Base-by-base conservation (phyloP, 495 filamentous ascomycete genomes). In the Symbiotaphrina buchneri region DNA sequence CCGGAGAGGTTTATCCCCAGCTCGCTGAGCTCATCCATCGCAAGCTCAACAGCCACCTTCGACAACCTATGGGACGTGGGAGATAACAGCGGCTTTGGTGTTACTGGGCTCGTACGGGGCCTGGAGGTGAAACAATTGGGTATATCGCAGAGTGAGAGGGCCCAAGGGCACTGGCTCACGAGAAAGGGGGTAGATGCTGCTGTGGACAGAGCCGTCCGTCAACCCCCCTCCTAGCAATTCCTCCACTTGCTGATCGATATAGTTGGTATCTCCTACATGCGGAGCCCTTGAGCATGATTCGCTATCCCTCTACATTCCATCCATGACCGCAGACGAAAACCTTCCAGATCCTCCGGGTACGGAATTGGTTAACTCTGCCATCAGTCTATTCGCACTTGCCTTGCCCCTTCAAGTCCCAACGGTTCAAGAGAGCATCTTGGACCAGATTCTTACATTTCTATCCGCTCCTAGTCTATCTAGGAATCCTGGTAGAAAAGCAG, bases 1-100 rank as follows among this genome's bases (percentile, higher is more conserved):
- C 82, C 90, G 0, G 85, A 94, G 35, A 78, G 74, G 37, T 77
- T 77, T 38, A 71, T 74, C 5, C 68, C 81, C 3, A 82, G 69
- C 39, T 83, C 82, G 11, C 48, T 95, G 16, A 91, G 87, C 44
- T 75, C 80, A 13, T 82, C 83, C 1, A 95, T 99, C 42, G 85
- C 84, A 3, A 85, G 68, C 37, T 76, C 85, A n/a, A 74, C 80
- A 3, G 79, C 75, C 0, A 75, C 67, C 18, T 93, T 95, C 43
- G 87, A 99, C 36, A 77, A 63, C 2, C 63, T 99, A 14, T 99
- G 87, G 87, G 87, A 95, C 33, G 63, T 90, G 23, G 79, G 71
- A 10, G 87, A 99, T 46, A 95, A 94, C 46, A 80, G 71, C 38
- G 87, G 81, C 1, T 95, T 90, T 52, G 87, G 87, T 1, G 70